These are phyloP conservation scores for Sinapis alba DNA, from an alignment of 441 rosid species.

Conservation along the genomic window DNA sequence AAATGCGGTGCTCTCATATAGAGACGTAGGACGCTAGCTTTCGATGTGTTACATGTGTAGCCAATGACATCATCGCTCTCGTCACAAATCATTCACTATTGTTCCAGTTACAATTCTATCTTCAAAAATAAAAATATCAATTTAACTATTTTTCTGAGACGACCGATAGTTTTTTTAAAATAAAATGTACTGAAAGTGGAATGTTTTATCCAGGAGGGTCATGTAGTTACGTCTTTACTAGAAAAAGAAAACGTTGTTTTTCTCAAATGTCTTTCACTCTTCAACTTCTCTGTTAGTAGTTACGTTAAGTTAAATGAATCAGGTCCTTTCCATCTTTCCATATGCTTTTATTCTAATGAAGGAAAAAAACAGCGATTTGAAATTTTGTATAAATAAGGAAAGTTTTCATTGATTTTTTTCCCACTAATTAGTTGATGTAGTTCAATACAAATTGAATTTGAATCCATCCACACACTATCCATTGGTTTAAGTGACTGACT, in stretches of 20 bases:
- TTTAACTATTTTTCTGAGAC: neutral
- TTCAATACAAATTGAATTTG: neutral
- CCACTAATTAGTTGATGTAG: neutral
- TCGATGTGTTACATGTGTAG: slow-evolving; percentile 6
- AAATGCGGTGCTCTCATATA: neutral
- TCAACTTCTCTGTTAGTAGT: neutral
- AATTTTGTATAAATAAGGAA: neutral
- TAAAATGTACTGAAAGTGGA: neutral
- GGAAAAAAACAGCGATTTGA: neutral
- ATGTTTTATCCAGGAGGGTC: neutral
- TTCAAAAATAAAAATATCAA: too few species aligned
- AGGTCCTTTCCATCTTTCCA: neutral
- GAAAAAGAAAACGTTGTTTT: neutral
- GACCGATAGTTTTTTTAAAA: too few species aligned
- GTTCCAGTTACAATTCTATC: too few species aligned
- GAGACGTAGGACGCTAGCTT: slow-evolving; percentile 11
- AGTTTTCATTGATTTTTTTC: neutral
- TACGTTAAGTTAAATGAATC: neutral
- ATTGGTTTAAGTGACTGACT: neutral
- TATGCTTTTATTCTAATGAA: neutral
- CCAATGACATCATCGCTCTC: slow-evolving; percentile 22
- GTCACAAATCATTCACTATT: slow-evolving; percentile 7
- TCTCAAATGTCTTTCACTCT: neutral
- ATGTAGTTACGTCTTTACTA: neutral
- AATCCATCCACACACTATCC: neutral